Evolutionary conservation across 139 green algal species (phyloP).

Genomic region (Tetradesmus obliquus): DNA sequence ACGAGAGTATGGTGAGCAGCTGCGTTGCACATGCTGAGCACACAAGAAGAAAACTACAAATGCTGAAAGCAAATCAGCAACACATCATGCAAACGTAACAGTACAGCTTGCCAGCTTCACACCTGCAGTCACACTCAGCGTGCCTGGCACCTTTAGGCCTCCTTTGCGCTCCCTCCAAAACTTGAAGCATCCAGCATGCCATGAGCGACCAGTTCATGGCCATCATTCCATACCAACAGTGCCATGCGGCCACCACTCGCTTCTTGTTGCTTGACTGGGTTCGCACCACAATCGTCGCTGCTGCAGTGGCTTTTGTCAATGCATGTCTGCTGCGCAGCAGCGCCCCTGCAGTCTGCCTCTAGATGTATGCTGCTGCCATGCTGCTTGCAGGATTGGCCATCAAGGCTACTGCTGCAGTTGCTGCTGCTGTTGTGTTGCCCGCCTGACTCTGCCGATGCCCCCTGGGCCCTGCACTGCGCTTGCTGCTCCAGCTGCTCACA

Average conservation of each 20-base stretch:
- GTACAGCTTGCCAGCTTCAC: too few species aligned
- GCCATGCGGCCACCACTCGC: conserved; percentile 5
- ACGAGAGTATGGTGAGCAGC: too few species aligned
- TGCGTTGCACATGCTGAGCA: too few species aligned
- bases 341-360: background rate
- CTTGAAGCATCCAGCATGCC: conserved; percentile 20
- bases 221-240: conserved; percentile 25
- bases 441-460: background rate
- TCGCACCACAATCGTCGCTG: background rate
- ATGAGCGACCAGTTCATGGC: background rate
- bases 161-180: conserved; percentile 18
- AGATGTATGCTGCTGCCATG: background rate
- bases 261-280: background rate
- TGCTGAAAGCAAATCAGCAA: too few species aligned
- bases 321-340: background rate
- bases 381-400: background rate
- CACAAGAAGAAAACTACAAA: too few species aligned
- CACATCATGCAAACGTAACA: too few species aligned
- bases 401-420: background rate
- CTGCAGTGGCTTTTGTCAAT: background rate
- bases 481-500: background rate
- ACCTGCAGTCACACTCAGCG: too few species aligned
- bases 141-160: background rate
- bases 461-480: too few species aligned
- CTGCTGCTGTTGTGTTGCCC: background rate